These are phyloP conservation scores for maize (Zea mays) DNA, from an alignment of 176 grass and related monocot species.

Conservation along the genomic window DNA sequence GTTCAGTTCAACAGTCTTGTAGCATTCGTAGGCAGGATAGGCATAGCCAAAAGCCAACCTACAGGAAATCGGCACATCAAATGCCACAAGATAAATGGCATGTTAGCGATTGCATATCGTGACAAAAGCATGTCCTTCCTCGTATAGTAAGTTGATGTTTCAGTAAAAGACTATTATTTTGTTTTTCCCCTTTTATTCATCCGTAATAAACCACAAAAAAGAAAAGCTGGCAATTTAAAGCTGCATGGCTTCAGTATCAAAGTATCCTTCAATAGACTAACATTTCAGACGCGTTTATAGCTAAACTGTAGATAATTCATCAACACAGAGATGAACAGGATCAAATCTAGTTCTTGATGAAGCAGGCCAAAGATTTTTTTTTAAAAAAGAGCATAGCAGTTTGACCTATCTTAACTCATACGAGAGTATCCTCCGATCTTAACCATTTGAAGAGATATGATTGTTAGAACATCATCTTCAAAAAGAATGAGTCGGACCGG, in stretches of 20 bases:
- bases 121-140: neutral
- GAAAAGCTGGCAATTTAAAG: neutral
- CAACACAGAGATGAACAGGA: neutral
- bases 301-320: neutral
- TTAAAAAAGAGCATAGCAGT: neutral
- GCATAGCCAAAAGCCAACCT: slow-evolving; percentile 92
- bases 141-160: neutral
- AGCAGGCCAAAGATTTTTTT: slow-evolving; percentile 2
- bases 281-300: neutral
- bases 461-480: slow-evolving; percentile 9
- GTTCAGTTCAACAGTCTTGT: slow-evolving; percentile 99
- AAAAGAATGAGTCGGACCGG: slow-evolving; percentile 21
- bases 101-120: neutral
- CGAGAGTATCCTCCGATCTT: neutral
- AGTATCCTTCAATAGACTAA: neutral
- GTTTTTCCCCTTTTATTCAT: neutral
- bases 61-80: slow-evolving; percentile 24
- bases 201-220: neutral
- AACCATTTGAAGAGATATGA: slow-evolving; percentile 26
- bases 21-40: slow-evolving; percentile 98
- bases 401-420: neutral
- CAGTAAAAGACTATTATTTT: neutral
- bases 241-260: neutral
- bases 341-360: neutral
- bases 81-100: slow-evolving; percentile 12